Conservation (phyloP, 208 protist species). For the Wallacemonas sp. region DNA sequence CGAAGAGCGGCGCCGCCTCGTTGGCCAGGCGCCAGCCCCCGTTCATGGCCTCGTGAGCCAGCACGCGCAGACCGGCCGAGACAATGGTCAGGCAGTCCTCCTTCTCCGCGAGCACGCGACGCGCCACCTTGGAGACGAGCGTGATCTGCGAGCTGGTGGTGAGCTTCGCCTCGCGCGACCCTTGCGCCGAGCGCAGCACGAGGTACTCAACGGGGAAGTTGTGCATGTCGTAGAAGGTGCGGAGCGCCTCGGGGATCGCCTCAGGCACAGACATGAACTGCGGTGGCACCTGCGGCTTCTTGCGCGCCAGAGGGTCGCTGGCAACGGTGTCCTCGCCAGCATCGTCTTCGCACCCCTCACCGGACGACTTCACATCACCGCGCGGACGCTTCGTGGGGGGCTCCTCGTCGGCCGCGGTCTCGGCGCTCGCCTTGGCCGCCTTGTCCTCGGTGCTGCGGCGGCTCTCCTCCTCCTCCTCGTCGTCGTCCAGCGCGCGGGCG, state of each 20-base stretch:
- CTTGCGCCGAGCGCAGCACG: constrained; percentile 67
- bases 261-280: constrained; percentile 58
- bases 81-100: constrained; percentile 69
- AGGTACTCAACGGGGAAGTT: constrained; percentile 63
- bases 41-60: constrained; percentile 70
- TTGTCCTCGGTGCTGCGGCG: constrained; percentile 12
- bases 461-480: background rate
- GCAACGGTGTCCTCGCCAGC: background rate
- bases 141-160: constrained; percentile 57
- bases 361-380: background rate
- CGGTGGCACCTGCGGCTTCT: constrained; percentile 46
- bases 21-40: constrained; percentile 76
- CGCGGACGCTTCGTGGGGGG: constrained; percentile 21
- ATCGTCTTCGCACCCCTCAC: background rate
- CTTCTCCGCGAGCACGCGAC: constrained; percentile 60
- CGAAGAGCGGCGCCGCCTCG: constrained; percentile 73
- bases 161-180: constrained; percentile 60
- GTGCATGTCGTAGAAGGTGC: constrained; percentile 52
- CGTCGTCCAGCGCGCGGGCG: constrained; percentile 25
- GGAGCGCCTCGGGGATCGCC: constrained; percentile 40
- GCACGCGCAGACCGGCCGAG: constrained; percentile 73
- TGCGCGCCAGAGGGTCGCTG: background rate
- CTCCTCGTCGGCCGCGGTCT: constrained; percentile 5
- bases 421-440: constrained; percentile 5
- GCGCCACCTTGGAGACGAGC: constrained; percentile 60